A percentile compares a stretch with the other conserved stretches of the same genome.
phyloP scores from a whole-genome alignment of 495 filamentous ascomycete genomes.

The Penicillium odoratum region DNA sequence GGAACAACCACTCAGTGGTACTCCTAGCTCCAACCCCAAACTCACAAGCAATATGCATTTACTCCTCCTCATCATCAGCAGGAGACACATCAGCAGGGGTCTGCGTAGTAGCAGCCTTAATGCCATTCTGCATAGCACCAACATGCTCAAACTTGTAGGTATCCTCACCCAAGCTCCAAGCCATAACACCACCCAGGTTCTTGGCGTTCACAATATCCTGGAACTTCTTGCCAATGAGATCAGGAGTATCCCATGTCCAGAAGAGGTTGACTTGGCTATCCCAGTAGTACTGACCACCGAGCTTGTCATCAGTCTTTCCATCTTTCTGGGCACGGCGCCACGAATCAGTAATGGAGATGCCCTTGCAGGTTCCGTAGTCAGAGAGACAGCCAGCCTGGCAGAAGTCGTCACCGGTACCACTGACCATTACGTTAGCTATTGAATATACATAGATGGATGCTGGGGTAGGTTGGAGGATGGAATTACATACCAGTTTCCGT shows the following conservation, averaged over 20 bases:
- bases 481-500: slow-evolving; percentile 38
- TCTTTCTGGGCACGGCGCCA: slow-evolving; percentile 51
- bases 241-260: slow-evolving; percentile 75
- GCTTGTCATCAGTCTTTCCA: slow-evolving; percentile 56
- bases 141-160: slow-evolving; percentile 59
- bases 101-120: slow-evolving; percentile 19
- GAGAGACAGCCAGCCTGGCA: slow-evolving; percentile 40
- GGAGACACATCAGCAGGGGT: too few relatives aligned
- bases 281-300: slow-evolving; percentile 70
- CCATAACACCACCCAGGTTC: slow-evolving; percentile 67
- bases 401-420: slow-evolving; percentile 37
- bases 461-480: neutral
- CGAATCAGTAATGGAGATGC: slow-evolving; percentile 37
- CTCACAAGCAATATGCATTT: too few relatives aligned
- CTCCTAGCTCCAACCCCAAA: neutral
- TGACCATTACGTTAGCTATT: slow-evolving; percentile 7
- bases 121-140: slow-evolving; percentile 52
- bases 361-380: slow-evolving; percentile 47
- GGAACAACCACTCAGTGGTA: neutral
- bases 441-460: neutral
- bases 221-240: slow-evolving; percentile 63
- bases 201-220: slow-evolving; percentile 56
- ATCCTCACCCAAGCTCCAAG: slow-evolving; percentile 75
- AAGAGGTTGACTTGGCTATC: slow-evolving; percentile 59
- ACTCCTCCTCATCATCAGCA: too few relatives aligned